Evolutionary conservation across 106 monocot species (phyloP).

Genomic region (Dioscorea dumetorum): DNA sequence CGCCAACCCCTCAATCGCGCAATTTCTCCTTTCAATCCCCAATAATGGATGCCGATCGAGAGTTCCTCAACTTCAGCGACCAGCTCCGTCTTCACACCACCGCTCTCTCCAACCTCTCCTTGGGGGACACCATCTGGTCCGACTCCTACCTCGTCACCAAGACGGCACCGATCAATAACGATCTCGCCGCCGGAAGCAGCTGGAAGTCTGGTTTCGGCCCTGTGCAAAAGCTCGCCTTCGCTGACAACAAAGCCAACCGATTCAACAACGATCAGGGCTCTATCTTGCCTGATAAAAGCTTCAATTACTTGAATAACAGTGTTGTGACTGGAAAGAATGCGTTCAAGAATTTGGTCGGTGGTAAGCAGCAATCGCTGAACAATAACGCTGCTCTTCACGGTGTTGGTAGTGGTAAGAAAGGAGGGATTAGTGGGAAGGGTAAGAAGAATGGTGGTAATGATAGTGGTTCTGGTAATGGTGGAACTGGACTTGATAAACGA

Average conservation of each 20-base stretch:
- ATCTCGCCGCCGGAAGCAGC: too few relatives aligned
- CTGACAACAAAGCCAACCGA: constrained; percentile 5
- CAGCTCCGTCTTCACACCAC: constrained; percentile 52
- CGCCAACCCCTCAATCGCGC: too few relatives aligned
- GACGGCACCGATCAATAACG: too few relatives aligned
- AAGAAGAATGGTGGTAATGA: neutral
- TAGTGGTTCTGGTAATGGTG: constrained; percentile 12
- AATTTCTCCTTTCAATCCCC: too few relatives aligned
- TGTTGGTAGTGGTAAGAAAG: constrained; percentile 17
- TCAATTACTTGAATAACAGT: constrained; percentile 3
- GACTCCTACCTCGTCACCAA: constrained; percentile 5
- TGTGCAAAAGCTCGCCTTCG: constrained; percentile 51
- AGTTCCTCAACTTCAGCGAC: constrained; percentile 89
- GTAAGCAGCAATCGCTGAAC: too few relatives aligned
- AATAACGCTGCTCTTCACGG: too few relatives aligned
- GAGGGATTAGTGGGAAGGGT: neutral
- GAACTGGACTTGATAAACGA: constrained; percentile 44
- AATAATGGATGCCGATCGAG: constrained; percentile 8
- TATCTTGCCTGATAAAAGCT: constrained; percentile 13
- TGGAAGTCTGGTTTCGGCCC: neutral
- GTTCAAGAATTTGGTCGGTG: constrained; percentile 2
- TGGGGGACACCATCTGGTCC: constrained; percentile 83
- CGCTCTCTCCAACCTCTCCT: constrained; percentile 55
- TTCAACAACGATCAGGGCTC: constrained; percentile 6
- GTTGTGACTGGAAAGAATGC: neutral